These are phyloP conservation scores for Orbilia brochopaga DNA, from an alignment of 2,329 filamentous ascomycete genomes.

Conservation along the genomic window DNA sequence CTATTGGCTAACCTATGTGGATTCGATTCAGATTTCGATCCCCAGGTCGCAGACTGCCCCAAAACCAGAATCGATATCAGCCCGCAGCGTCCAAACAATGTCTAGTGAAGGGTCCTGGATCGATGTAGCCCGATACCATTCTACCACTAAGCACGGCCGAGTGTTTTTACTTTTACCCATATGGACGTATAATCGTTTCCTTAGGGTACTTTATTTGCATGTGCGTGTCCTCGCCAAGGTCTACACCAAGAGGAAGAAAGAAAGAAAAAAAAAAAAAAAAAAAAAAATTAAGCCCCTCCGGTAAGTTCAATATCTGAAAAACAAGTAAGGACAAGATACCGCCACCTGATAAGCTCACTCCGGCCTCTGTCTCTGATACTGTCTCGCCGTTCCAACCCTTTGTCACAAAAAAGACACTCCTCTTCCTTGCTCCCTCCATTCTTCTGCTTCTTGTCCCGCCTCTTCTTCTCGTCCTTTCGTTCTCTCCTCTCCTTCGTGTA, in stretches of 20 bases:
- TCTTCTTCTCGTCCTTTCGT: neutral
- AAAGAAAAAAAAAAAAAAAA: neutral
- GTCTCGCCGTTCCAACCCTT: conserved; percentile 1
- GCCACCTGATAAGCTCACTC: neutral
- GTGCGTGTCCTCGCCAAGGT: too few species aligned
- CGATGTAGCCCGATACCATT: neutral
- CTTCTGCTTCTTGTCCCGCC: neutral
- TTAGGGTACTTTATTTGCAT: too few species aligned
- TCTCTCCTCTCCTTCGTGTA: neutral
- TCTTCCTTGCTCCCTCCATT: neutral
- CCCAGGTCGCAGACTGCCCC: neutral
- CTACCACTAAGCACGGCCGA: too few species aligned
- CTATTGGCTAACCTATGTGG: conserved; percentile 4
- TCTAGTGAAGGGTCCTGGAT: neutral
- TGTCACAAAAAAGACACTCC: conserved; percentile 5
- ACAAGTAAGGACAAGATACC: neutral
- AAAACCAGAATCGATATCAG: neutral
- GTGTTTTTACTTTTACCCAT: too few species aligned
- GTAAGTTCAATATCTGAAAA: neutral
- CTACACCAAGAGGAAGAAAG: too few species aligned
- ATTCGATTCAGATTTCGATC: conserved; percentile 10
- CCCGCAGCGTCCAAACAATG: neutral
- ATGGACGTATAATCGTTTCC: too few species aligned
- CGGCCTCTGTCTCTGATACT: neutral
- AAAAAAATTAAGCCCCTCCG: neutral